These are phyloP conservation scores for Cystofilobasidium capitatum DNA, from an alignment of 768 basidiomycete genomes.

Conservation along the genomic window DNA sequence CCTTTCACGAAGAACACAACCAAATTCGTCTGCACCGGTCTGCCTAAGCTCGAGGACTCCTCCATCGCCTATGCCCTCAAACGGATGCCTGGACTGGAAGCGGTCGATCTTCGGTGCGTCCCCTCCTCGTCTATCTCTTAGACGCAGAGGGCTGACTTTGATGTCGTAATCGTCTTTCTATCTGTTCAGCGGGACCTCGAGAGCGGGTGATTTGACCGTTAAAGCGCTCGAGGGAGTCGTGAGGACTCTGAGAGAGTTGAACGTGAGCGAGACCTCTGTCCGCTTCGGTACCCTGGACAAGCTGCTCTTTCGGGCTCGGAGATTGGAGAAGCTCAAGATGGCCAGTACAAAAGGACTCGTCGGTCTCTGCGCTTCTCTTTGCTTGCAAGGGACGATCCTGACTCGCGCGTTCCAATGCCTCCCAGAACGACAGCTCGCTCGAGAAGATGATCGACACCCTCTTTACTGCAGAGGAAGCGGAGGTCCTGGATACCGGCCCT, in stretches of 20 bases:
- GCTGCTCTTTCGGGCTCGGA: background rate
- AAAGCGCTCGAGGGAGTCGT: background rate
- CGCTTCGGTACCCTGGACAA: background rate
- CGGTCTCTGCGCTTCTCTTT: background rate
- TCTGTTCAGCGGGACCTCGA: background rate
- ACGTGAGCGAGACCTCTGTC: background rate
- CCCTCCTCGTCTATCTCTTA: background rate
- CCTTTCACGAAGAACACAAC: background rate
- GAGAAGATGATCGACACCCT: background rate
- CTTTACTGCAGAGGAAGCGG: too few relatives aligned
- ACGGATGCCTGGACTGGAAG: conserved; percentile 5
- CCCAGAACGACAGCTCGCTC: background rate
- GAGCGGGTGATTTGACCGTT: background rate
- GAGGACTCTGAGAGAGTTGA: background rate
- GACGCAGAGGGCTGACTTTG: background rate
- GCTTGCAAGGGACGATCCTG: background rate
- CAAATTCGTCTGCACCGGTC: background rate
- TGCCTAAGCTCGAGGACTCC: background rate
- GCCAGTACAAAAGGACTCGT: background rate
- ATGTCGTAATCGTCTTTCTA: background rate
- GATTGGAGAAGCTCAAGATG: background rate
- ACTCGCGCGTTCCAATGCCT: background rate
- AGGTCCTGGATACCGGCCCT: background rate
- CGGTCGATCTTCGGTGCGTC: background rate
- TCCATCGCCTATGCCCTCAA: background rate